These are phyloP conservation scores for Jamesozyma jinghongensis DNA, from an alignment of 805 yeast species.

Conservation along the genomic window DNA sequence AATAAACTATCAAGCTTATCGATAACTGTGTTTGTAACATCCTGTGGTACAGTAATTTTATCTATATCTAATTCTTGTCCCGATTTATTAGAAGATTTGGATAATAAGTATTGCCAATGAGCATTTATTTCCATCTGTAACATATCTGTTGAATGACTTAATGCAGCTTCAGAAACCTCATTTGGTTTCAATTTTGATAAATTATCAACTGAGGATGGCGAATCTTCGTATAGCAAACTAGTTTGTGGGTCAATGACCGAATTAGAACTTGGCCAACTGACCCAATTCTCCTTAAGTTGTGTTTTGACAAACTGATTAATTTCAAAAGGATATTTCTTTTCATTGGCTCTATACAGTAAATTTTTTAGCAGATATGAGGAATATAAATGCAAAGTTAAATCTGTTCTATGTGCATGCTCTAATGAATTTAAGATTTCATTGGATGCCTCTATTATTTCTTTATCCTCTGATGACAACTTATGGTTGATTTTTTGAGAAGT, in stretches of 20 bases:
- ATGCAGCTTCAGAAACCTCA: conserved; percentile 19
- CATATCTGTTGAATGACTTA: conserved; percentile 21
- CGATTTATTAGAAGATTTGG: conserved; percentile 10
- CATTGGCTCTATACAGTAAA: conserved; percentile 22
- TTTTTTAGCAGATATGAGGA: conserved; percentile 37
- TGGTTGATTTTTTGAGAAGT: background rate
- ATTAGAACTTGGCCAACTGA: conserved; percentile 49
- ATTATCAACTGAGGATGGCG: background rate
- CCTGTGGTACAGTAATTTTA: conserved; percentile 15
- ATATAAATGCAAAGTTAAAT: conserved; percentile 58
- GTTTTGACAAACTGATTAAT: conserved; percentile 30
- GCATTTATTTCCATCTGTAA: conserved; percentile 22
- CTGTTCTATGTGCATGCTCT: conserved; percentile 44
- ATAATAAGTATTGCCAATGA: conserved; percentile 21
- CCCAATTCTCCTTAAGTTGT: conserved; percentile 36
- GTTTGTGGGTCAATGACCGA: conserved; percentile 26
- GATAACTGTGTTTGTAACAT: conserved; percentile 13
- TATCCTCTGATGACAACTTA: conserved; percentile 5
- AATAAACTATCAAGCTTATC: conserved; percentile 23
- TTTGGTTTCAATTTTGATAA: conserved; percentile 9
- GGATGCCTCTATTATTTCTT: conserved; percentile 13
- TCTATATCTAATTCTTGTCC: conserved; percentile 19
- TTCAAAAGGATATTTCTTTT: conserved; percentile 26
- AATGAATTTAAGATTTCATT: conserved; percentile 31
- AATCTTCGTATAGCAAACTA: conserved; percentile 20